Evolutionary conservation across 164 flowering plant species (phyloP).

Genomic region (Berberis vulgaris): DNA sequence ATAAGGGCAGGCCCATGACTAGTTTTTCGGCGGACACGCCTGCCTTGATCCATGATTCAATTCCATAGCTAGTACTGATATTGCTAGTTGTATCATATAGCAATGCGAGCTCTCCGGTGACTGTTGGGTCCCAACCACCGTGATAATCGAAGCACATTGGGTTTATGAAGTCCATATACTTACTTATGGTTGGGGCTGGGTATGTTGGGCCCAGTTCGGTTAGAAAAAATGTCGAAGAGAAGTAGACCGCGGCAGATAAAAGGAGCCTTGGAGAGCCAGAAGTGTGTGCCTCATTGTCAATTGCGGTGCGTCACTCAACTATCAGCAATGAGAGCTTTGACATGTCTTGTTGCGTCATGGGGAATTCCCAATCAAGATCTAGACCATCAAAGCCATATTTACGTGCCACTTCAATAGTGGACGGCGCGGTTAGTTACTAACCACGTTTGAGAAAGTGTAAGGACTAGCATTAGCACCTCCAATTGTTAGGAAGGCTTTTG

Average conservation of each 20-base stretch:
- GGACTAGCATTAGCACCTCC: constrained; percentile 23
- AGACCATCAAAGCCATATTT: constrained; percentile 26
- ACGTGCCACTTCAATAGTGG: constrained; percentile 22
- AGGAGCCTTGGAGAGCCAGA: constrained; percentile 13
- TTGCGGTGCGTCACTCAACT: constrained; percentile 20
- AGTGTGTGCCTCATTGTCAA: constrained; percentile 6
- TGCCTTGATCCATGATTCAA: constrained; percentile 18
- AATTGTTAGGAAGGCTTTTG: constrained; percentile 29
- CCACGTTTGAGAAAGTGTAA: constrained; percentile 19
- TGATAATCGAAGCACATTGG: constrained; percentile 21
- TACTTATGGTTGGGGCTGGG: constrained; percentile 8
- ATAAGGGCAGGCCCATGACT: constrained; percentile 26
- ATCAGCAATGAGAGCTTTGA: constrained; percentile 19
- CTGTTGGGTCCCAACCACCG: constrained; percentile 16
- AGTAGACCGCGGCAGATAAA: constrained; percentile 23
- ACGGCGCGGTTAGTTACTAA: constrained; percentile 15
- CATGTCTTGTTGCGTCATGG: constrained; percentile 19
- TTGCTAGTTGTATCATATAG: constrained; percentile 24
- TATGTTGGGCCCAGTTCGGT: neutral
- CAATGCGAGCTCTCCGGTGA: constrained; percentile 25
- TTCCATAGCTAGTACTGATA: constrained; percentile 22
- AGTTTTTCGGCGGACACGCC: constrained; percentile 19
- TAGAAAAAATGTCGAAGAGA: constrained; percentile 4
- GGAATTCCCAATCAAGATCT: constrained; percentile 34
- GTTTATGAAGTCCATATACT: constrained; percentile 15